A percentile compares a stretch with the other conserved stretches of the same genome.
phyloP scores from a whole-genome alignment of 2,329 filamentous ascomycete genomes.

The Pseudogymnoascus destructans region DNA sequence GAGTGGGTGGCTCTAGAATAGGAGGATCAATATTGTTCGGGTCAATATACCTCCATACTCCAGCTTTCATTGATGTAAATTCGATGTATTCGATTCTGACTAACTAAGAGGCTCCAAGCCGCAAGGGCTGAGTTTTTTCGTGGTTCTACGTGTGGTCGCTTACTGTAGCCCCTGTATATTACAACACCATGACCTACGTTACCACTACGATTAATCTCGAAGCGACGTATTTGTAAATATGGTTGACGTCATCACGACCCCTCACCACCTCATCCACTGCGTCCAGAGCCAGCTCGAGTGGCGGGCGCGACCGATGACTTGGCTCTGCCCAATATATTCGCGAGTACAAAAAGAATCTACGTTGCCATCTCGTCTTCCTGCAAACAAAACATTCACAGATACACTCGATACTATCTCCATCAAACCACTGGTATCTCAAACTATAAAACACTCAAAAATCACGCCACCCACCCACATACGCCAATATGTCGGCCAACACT shows the following conservation, averaged over 20 bases:
- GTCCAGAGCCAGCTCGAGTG: slow-evolving; percentile 2
- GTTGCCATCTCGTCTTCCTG: neutral
- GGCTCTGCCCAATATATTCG: slow-evolving; percentile 1
- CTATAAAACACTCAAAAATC: neutral
- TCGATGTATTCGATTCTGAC: no score
- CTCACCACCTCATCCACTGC: neutral
- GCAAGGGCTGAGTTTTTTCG: no score
- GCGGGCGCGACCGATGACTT: neutral
- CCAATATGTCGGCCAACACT: slow-evolving; percentile 30
- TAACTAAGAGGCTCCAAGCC: no score
- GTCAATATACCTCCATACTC: no score
- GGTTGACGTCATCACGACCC: neutral
- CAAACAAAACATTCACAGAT: neutral
- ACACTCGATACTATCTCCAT: neutral
- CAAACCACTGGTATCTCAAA: neutral
- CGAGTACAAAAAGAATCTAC: slow-evolving; percentile 1
- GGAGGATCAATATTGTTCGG: no score
- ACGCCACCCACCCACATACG: neutral
- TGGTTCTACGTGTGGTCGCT: no score
- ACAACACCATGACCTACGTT: no score
- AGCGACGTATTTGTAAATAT: neutral
- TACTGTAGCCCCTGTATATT: no score
- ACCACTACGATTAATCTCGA: no score
- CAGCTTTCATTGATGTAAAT: no score
- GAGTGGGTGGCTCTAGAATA: no score